Conservation (phyloP, 208 protist species). For the Zelonia costaricensis region DNA sequence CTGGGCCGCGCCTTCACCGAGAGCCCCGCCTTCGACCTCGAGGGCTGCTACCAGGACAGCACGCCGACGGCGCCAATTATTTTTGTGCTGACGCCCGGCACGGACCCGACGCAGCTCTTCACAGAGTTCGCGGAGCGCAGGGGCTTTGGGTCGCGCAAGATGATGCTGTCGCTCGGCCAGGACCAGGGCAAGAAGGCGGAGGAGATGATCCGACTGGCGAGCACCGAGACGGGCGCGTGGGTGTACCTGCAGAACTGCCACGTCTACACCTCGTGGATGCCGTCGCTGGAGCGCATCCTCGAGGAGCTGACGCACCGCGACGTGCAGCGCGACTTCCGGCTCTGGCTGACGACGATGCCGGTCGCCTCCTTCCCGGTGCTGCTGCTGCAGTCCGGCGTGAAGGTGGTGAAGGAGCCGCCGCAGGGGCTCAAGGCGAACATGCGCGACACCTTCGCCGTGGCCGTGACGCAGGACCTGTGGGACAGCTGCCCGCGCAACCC, state of each 20-base stretch:
- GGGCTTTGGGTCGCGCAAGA: constrained; percentile 87
- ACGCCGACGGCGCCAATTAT: constrained; percentile 91
- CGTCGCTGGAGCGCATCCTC: constrained; percentile 90
- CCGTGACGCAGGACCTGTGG: constrained; percentile 80
- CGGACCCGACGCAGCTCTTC: constrained; percentile 94
- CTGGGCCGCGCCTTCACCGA: constrained; percentile 92
- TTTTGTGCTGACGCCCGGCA: constrained; percentile 94
- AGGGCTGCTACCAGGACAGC: constrained; percentile 92
- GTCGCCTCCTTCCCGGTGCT: constrained; percentile 91
- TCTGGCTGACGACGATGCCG: constrained; percentile 97
- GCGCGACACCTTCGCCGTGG: constrained; percentile 74
- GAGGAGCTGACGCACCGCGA: constrained; percentile 76
- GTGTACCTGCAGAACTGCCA: constrained; percentile 97
- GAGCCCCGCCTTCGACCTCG: constrained; percentile 90
- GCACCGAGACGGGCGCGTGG: constrained; percentile 83
- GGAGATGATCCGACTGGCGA: constrained; percentile 85
- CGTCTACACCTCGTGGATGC: constrained; percentile 95
- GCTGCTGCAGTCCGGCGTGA: constrained; percentile 95
- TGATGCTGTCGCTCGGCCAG: constrained; percentile 95
- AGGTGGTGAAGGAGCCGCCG: constrained; percentile 97
- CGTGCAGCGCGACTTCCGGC: constrained; percentile 92
- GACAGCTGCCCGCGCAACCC: constrained; percentile 82
- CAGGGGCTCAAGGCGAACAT: constrained; percentile 96
- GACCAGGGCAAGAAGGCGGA: constrained; percentile 94
- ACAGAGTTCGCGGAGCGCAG: constrained; percentile 93